Conservation (phyloP, 192 early-diverging fungal species). For the Allomyces javanicus region DNA sequence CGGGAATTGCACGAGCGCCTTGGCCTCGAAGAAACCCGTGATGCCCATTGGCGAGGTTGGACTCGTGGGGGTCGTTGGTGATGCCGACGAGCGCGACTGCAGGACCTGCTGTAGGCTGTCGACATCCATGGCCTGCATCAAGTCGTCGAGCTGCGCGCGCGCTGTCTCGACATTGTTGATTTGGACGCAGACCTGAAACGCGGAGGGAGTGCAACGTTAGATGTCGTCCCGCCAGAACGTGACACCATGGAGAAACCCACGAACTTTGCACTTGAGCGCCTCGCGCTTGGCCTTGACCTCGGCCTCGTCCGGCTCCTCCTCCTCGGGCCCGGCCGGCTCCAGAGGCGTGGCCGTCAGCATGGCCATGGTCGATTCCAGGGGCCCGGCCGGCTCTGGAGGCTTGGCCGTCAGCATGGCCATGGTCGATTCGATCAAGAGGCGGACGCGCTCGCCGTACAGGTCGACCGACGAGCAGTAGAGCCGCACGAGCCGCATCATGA, state of each 20-base stretch:
- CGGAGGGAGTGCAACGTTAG: too few relatives aligned
- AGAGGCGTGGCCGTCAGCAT: too few relatives aligned
- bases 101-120: neutral
- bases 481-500: conserved; percentile 17
- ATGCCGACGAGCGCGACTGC: neutral
- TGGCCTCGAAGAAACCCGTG: neutral
- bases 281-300: too few relatives aligned
- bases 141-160: neutral
- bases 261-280: too few relatives aligned
- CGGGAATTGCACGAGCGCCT: neutral
- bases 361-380: too few relatives aligned
- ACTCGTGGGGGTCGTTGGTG: neutral
- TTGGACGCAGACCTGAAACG: neutral
- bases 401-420: too few relatives aligned
- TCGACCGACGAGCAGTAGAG: neutral
- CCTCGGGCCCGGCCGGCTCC: too few relatives aligned
- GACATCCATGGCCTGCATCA: neutral
- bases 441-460: neutral
- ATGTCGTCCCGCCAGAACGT: too few relatives aligned
- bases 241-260: too few relatives aligned
- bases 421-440: too few relatives aligned
- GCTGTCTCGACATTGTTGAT: neutral
- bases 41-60: neutral
- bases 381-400: too few relatives aligned
- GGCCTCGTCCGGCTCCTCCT: too few relatives aligned